phyloP scores from a whole-genome alignment of 768 basidiomycete genomes.

The Naganishia onofrii region DNA sequence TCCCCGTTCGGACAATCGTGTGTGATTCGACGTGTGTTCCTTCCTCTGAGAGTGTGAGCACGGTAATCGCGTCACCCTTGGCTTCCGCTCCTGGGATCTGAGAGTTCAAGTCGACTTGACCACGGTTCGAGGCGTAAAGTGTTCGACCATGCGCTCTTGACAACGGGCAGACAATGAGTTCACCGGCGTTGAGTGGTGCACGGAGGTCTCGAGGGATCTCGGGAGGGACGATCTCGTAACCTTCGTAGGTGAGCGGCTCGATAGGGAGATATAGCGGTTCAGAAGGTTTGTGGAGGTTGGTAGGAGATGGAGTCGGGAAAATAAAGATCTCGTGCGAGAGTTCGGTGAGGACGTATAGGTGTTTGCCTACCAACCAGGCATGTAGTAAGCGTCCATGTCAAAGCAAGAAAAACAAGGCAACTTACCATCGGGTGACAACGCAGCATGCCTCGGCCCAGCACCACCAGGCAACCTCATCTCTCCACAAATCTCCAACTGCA shows the following conservation, averaged over 20 bases:
- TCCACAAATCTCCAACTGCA: conserved; percentile 58
- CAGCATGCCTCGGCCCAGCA: conserved; percentile 42
- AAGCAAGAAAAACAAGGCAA: background rate
- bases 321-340: conserved; percentile 40
- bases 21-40: conserved; percentile 39
- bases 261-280: conserved; percentile 30
- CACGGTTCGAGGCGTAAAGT: conserved; percentile 49
- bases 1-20: conserved; percentile 42
- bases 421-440: conserved; percentile 39
- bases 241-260: conserved; percentile 40
- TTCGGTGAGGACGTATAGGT: conserved; percentile 50
- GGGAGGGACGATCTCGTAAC: conserved; percentile 39
- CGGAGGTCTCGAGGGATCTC: conserved; percentile 38
- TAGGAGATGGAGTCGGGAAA: conserved; percentile 36
- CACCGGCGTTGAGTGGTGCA: conserved; percentile 42
- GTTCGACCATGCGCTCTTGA: conserved; percentile 31
- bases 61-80: conserved; percentile 46
- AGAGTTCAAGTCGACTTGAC: conserved; percentile 38
- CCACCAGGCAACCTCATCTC: conserved; percentile 56
- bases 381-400: too few relatives aligned
- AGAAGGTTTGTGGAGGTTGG: background rate
- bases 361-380: conserved; percentile 35
- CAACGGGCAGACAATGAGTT: conserved; percentile 40
- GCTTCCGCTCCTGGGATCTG: conserved; percentile 33
- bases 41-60: conserved; percentile 40